These are phyloP conservation scores for Dryadomyces quercus-mongolicae DNA, from an alignment of 2,329 filamentous ascomycete genomes.

Conservation along the genomic window DNA sequence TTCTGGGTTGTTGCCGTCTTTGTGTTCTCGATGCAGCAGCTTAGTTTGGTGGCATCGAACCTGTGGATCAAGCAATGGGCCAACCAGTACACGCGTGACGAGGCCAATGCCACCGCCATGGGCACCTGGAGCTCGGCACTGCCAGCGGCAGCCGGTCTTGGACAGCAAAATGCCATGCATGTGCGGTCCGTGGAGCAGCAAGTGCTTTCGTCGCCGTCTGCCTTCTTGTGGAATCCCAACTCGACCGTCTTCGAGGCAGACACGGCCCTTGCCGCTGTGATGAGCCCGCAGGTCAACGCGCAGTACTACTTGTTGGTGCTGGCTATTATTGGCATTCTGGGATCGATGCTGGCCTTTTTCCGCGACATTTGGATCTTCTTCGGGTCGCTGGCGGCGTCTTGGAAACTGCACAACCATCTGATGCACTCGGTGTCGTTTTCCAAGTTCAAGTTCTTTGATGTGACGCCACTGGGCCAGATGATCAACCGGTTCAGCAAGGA, in stretches of 20 bases:
- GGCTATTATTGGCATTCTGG: slow-evolving; percentile 63
- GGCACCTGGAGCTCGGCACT: slow-evolving; percentile 1
- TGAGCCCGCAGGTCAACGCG: slow-evolving; percentile 54
- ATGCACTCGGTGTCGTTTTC: slow-evolving; percentile 73
- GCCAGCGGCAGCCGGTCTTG: neutral
- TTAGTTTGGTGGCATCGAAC: slow-evolving; percentile 78
- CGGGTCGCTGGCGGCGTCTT: slow-evolving; percentile 80
- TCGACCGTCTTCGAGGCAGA: slow-evolving; percentile 24
- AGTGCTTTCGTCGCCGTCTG: slow-evolving; percentile 2
- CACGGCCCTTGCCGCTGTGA: slow-evolving; percentile 13
- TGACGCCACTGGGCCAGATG: slow-evolving; percentile 86
- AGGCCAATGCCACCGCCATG: neutral
- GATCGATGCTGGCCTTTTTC: slow-evolving; percentile 68
- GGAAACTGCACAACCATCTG: slow-evolving; percentile 66
- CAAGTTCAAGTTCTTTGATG: slow-evolving; percentile 95
- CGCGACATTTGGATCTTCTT: slow-evolving; percentile 85
- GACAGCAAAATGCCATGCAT: slow-evolving; percentile 3
- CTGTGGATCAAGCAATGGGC: slow-evolving; percentile 95
- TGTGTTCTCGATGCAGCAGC: slow-evolving; percentile 72
- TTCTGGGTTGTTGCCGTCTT: slow-evolving; percentile 73
- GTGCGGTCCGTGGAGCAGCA: slow-evolving; percentile 6
- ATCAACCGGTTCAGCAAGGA: slow-evolving; percentile 99
- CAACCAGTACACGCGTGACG: slow-evolving; percentile 59
- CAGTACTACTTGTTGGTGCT: slow-evolving; percentile 77
- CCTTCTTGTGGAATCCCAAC: slow-evolving; percentile 12